Base-by-base conservation (phyloP, 164 flowering plant species). In the Sedum album region DNA sequence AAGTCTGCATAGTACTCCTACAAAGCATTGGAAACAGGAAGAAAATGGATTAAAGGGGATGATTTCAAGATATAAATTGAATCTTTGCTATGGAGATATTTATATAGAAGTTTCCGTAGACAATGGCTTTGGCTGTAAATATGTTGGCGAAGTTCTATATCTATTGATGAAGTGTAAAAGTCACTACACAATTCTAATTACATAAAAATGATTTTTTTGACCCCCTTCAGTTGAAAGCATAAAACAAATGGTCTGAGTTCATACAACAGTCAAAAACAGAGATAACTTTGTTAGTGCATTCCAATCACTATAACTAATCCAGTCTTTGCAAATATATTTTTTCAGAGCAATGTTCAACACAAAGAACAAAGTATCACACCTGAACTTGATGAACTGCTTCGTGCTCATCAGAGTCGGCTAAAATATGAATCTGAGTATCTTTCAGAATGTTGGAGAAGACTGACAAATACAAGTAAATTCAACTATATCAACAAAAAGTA, bases 1-100 rank as follows among this genome's bases (percentile, higher is more conserved):
- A 91, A 87, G 70, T 94, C 99, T 31, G 89, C 96, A 88, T 86
- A 94, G 72, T 86, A 87, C 74, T 94, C 99, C 97, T 91, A 96
- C 85, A 84, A 74, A 63, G 70, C 44, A 67, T 57, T 28, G 21
- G 21, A n/a, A 26, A 62, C 2, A 25, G 9, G 8, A 31, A 28
- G 26, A 51, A 51, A 51, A 51, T 0, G 26, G 13, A 53, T 21
- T 5, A 53, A n/a, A 7, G 28, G 23, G 9, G 15, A 53, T 21
- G 9, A 53, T 6, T 53, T 21, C 13, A 21, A 6, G 13, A 1
- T 23, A 21, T 53, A 53, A 8, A 1, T 6, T 6, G 8, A 21
- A 53, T 0, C 2, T 53, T 23, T 53, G 26, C 28, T 2, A 13
- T 53, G 14, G 28, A 15, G 13, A 7, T 46, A 25, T 53, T 30